These are phyloP conservation scores for Schizosaccharomyces osmophilus DNA, from an alignment of 805 yeast genomes.

Conservation along the genomic window DNA sequence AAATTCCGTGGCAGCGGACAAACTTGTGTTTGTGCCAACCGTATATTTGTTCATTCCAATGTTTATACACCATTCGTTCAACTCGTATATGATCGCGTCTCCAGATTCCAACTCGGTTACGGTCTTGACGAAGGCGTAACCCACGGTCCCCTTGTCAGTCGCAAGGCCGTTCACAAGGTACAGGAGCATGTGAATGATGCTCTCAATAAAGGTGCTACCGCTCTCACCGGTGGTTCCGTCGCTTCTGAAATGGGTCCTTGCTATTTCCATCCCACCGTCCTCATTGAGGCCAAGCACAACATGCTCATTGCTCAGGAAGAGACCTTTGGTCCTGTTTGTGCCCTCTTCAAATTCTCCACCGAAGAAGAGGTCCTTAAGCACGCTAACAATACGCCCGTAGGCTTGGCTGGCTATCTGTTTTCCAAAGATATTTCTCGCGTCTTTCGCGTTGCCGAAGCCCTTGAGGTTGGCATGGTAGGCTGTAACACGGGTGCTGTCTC, in stretches of 20 bases:
- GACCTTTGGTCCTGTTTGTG: constrained; percentile 64
- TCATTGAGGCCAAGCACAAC: constrained; percentile 31
- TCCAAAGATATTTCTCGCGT: constrained; percentile 30
- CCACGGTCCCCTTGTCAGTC: constrained; percentile 56
- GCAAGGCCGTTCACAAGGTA: constrained; percentile 37
- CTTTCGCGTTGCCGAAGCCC: constrained; percentile 36
- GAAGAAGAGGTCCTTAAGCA: constrained; percentile 35
- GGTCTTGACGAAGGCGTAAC: constrained; percentile 36
- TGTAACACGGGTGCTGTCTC: constrained; percentile 52
- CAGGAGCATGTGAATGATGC: constrained; percentile 43
- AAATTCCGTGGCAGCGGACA: constrained; percentile 62
- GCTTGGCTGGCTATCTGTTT: constrained; percentile 56
- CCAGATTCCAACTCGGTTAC: constrained; percentile 29
- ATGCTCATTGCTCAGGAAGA: constrained; percentile 44
- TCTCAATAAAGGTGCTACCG: constrained; percentile 33
- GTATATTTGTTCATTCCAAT: constrained; percentile 38
- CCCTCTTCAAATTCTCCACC: constrained; percentile 36
- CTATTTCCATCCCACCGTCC: constrained; percentile 45
- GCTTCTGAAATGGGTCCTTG: constrained; percentile 32
- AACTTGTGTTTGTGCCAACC: constrained; percentile 49
- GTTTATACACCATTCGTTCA: constrained; percentile 38
- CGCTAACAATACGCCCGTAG: constrained; percentile 48
- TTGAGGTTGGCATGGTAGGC: constrained; percentile 65
- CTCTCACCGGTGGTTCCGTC: constrained; percentile 35
- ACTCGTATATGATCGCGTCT: constrained; percentile 24